These are phyloP conservation scores for Nematocida parisii DNA, from an alignment of 371 early-diverging fungal species.

Conservation along the genomic window DNA sequence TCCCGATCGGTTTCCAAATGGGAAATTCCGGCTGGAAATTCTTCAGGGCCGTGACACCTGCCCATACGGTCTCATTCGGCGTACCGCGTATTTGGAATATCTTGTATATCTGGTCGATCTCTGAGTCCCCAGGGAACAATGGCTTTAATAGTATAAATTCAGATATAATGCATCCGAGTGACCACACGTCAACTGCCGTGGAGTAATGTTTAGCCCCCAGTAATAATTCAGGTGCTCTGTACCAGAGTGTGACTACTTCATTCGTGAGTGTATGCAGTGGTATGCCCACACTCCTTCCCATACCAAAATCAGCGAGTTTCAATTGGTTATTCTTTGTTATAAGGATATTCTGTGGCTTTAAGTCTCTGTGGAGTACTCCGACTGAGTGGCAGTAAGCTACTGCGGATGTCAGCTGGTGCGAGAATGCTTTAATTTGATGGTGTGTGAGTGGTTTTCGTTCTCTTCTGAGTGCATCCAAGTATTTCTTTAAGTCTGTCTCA, in stretches of 20 bases:
- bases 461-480: conserved; percentile 76
- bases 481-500: conserved; percentile 93
- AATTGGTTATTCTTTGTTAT: conserved; percentile 61
- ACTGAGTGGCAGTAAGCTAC: conserved; percentile 93
- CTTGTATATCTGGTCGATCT: conserved; percentile 96
- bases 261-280: conserved; percentile 67
- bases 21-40: conserved; percentile 72
- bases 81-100: conserved; percentile 97
- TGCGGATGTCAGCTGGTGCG: conserved; percentile 90
- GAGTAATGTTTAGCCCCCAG: conserved; percentile 68
- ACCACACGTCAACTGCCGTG: conserved; percentile 83
- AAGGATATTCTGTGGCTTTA: conserved; percentile 78
- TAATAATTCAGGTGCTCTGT: conserved; percentile 70
- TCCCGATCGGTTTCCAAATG: conserved; percentile 37
- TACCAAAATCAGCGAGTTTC: conserved; percentile 70
- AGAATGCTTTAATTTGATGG: conserved; percentile 59
- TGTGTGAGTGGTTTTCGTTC: conserved; percentile 69
- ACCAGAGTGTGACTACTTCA: conserved; percentile 70
- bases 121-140: conserved; percentile 93
- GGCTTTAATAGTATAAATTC: conserved; percentile 90
- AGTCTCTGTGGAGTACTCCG: conserved; percentile 88
- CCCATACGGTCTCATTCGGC: conserved; percentile 90
- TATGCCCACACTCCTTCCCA: conserved; percentile 65
- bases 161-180: conserved; percentile 96
- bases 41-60: conserved; percentile 76